Percentiles rank a stretch among this genome's conserved stretches.
Conservation (phyloP, 768 basidiomycete genomes). For the Boletus rubroflammeus region DNA sequence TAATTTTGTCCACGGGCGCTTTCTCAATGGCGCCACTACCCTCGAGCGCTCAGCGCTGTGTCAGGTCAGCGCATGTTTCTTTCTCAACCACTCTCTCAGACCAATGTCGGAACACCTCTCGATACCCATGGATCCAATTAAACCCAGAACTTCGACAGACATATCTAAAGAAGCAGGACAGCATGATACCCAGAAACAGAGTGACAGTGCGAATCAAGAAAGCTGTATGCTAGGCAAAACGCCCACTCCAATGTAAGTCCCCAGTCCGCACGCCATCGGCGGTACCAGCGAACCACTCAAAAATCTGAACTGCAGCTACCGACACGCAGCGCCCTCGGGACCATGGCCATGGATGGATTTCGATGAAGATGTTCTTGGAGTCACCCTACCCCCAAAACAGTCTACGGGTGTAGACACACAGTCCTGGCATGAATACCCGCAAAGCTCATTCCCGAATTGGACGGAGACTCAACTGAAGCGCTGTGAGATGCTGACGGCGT, state of each 20-base stretch:
- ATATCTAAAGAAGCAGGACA: neutral
- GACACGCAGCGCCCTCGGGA: constrained; percentile 38
- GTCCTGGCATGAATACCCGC: constrained; percentile 29
- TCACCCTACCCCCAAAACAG: neutral
- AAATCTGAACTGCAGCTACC: constrained; percentile 21
- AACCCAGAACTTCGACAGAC: neutral
- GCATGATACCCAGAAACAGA: neutral
- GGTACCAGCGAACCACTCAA: neutral
- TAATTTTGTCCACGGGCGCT: constrained; percentile 15
- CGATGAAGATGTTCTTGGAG: constrained; percentile 22
- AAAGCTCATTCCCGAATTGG: constrained; percentile 32
- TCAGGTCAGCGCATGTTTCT: neutral
- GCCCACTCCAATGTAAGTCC: constrained; percentile 23
- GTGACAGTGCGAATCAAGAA: neutral
- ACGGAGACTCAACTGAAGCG: constrained; percentile 28
- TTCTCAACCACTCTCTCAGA: neutral
- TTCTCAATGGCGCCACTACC: neutral
- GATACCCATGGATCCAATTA: constrained; percentile 19
- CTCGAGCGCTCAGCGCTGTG: neutral
- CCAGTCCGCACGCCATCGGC: neutral
- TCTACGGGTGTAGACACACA: neutral
- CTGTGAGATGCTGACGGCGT: constrained; percentile 29
- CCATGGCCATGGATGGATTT: constrained; percentile 44
- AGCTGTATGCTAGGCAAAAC: constrained; percentile 9
- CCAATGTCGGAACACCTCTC: constrained; percentile 16